Percentiles rank a stretch among this genome's conserved stretches.
Evolutionary conservation across 805 yeast species (phyloP).

Genomic region (Candida adriatica): DNA sequence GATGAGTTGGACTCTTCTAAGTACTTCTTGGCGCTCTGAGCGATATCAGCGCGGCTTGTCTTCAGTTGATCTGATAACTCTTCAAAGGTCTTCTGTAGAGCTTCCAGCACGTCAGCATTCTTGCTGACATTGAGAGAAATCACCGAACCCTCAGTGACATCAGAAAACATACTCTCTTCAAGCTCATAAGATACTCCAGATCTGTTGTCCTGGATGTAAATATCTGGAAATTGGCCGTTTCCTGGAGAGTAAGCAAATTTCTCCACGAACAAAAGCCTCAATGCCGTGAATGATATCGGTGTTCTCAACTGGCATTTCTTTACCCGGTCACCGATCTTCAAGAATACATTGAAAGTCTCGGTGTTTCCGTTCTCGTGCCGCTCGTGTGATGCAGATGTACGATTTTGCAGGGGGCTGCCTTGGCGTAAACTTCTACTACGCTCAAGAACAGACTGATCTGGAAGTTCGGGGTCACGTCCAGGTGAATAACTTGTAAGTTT

Average conservation of each 20-base stretch:
- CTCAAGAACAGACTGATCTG: slow-evolving; percentile 19
- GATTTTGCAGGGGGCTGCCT: slow-evolving; percentile 7
- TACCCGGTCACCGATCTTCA: slow-evolving; percentile 45
- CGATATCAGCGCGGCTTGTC: slow-evolving; percentile 8
- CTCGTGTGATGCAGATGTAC: slow-evolving; percentile 4
- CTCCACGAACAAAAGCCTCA: slow-evolving; percentile 74
- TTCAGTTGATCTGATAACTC: slow-evolving; percentile 14
- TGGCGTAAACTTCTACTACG: slow-evolving; percentile 12
- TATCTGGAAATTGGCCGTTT: slow-evolving; percentile 63
- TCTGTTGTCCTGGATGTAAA: slow-evolving; percentile 60
- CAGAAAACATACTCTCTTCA: slow-evolving; percentile 59
- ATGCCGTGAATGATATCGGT: slow-evolving; percentile 32
- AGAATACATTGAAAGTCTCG: slow-evolving; percentile 29
- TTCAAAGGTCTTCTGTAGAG: slow-evolving; percentile 13
- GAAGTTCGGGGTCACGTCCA: slow-evolving; percentile 22
- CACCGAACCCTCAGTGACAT: slow-evolving; percentile 52
- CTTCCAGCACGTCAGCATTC: slow-evolving; percentile 12
- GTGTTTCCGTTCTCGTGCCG: background rate
- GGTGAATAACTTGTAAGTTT: slow-evolving; percentile 49
- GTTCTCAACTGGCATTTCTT: slow-evolving; percentile 38
- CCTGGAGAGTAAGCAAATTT: slow-evolving; percentile 82
- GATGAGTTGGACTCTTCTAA: slow-evolving; percentile 20
- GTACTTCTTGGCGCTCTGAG: slow-evolving; percentile 17
- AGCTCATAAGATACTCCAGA: slow-evolving; percentile 68
- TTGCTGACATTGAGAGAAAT: slow-evolving; percentile 50